These are phyloP conservation scores for Manihot esculenta DNA, from an alignment of 441 rosid genomes.

Conservation along the genomic window DNA sequence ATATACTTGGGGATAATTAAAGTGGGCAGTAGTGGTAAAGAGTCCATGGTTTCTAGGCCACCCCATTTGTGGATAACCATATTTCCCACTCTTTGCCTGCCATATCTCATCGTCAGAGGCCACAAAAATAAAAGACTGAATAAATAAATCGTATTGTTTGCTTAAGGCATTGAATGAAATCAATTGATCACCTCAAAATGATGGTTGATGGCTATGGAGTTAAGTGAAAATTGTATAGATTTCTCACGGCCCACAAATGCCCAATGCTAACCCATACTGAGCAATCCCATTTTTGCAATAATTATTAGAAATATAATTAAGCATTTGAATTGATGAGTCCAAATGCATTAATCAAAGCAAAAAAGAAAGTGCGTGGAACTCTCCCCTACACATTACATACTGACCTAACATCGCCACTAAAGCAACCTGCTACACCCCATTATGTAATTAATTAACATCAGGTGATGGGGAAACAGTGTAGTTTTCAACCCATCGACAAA, in stretches of 20 bases:
- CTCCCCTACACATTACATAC: background rate
- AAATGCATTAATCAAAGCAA: too few relatives aligned
- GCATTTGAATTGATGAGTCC: too few relatives aligned
- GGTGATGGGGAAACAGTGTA: background rate
- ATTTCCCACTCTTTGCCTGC: conserved; percentile 1
- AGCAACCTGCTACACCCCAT: background rate
- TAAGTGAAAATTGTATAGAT: too few relatives aligned
- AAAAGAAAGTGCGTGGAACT: background rate
- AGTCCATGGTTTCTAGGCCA: background rate
- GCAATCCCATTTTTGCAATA: too few relatives aligned
- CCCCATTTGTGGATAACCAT: background rate
- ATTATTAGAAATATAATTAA: too few relatives aligned
- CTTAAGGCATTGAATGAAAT: too few relatives aligned
- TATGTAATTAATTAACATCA: background rate
- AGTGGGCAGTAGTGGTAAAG: background rate
- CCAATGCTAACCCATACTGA: too few relatives aligned
- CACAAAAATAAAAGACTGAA: too few relatives aligned
- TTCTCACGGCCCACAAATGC: too few relatives aligned
- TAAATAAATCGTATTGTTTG: too few relatives aligned
- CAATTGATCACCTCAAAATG: background rate
- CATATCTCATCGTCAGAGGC: background rate
- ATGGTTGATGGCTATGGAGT: too few relatives aligned
- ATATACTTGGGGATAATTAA: too few relatives aligned
- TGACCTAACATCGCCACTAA: conserved; percentile 15
- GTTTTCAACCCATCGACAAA: background rate